A percentile compares a stretch with the other conserved stretches of the same genome.
Conservation (phyloP, 2,329 filamentous ascomycete genomes). For the Periconia sp. region DNA sequence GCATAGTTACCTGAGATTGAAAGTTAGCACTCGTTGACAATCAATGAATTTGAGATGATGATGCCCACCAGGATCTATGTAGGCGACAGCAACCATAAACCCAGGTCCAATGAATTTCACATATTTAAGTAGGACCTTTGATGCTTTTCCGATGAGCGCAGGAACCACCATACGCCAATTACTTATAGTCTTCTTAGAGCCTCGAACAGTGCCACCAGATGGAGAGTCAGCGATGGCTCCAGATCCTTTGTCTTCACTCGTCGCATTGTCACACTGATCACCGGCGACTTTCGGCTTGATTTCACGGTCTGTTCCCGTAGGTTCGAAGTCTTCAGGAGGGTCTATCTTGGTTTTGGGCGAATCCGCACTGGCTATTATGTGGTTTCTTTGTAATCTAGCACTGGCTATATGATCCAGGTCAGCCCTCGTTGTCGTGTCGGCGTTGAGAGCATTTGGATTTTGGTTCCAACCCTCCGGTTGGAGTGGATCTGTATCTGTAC, state of each 20-base stretch:
- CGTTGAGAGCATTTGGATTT: constrained; percentile 58
- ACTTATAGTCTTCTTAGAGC: constrained; percentile 2
- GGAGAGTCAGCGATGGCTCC: constrained; percentile 3
- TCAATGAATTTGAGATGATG: no score
- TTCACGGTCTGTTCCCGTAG: constrained; percentile 6
- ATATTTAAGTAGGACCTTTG: constrained; percentile 49
- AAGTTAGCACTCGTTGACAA: not conserved
- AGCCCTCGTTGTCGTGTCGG: constrained; percentile 63
- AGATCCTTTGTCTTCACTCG: constrained; percentile 3
- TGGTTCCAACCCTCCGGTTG: constrained; percentile 62
- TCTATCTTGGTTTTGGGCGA: constrained; percentile 10
- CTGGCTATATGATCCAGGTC: constrained; percentile 65
- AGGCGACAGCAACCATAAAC: constrained; percentile 60
- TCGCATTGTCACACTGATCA: constrained; percentile 7
- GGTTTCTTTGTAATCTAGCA: constrained; percentile 54
- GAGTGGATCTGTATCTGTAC: constrained; percentile 53
- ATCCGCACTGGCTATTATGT: constrained; percentile 22
- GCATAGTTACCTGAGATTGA: constrained; percentile 62
- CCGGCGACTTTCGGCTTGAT: constrained; percentile 6
- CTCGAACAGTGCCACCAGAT: not conserved
- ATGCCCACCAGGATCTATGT: constrained; percentile 49
- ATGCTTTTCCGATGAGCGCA: constrained; percentile 1
- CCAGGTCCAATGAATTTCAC: constrained; percentile 66
- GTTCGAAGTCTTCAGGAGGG: constrained; percentile 2
- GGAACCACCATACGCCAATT: not conserved